A percentile compares a stretch with the other conserved stretches of the same genome.
phyloP scores from a whole-genome alignment of 805 yeast species.

The Scheffersomyces coipomensis region DNA sequence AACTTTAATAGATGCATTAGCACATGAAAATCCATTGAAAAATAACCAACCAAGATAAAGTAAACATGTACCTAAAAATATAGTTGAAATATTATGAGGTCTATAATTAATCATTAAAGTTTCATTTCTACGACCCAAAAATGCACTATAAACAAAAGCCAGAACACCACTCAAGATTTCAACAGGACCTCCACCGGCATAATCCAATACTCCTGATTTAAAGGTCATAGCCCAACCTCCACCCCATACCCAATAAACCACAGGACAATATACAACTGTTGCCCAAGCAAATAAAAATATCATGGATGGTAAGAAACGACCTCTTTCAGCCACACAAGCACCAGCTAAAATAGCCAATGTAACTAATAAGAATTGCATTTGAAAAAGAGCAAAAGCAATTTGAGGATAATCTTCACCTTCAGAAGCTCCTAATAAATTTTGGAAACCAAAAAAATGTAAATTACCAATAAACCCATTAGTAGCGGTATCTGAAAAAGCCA shows the following conservation, averaged over 20 bases:
- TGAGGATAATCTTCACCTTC: constrained; percentile 63
- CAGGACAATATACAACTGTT: constrained; percentile 88
- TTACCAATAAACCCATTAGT: constrained; percentile 87
- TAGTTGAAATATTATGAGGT: constrained; percentile 92
- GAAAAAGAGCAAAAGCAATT: constrained; percentile 80
- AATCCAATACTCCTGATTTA: constrained; percentile 89
- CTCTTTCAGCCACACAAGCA: constrained; percentile 85
- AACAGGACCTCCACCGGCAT: constrained; percentile 98
- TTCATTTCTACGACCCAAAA: constrained; percentile 73
- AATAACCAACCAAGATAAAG: constrained; percentile 97
- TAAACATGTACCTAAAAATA: constrained; percentile 81
- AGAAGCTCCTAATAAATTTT: constrained; percentile 57
- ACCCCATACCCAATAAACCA: constrained; percentile 97
- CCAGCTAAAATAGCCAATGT: constrained; percentile 91
- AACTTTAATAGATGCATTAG: constrained; percentile 78
- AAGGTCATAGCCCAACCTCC: constrained; percentile 83
- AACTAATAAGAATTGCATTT: constrained; percentile 89
- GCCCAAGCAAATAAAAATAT: constrained; percentile 85
- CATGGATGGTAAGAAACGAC: constrained; percentile 81
- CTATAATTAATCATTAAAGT: constrained; percentile 82
- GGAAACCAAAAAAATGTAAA: constrained; percentile 76
- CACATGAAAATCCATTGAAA: constrained; percentile 88
- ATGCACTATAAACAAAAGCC: constrained; percentile 82
- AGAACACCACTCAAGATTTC: constrained; percentile 90
- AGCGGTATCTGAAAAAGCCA: constrained; percentile 81